These are phyloP conservation scores for Ceratocystis variospora DNA, from an alignment of 2,329 filamentous ascomycete species.

Conservation along the genomic window DNA sequence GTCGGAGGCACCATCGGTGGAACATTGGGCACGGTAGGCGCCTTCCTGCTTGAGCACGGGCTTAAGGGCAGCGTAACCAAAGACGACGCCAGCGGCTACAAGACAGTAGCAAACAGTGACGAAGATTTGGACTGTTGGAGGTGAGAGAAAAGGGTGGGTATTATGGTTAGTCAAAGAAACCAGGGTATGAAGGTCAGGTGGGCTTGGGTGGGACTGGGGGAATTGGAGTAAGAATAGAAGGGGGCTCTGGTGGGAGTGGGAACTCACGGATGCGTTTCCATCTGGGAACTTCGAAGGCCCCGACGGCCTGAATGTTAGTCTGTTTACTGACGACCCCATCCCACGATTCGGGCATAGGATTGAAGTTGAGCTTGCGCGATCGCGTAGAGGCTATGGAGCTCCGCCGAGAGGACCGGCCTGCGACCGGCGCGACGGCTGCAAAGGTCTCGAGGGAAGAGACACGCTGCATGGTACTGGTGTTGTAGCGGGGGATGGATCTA, in stretches of 20 bases:
- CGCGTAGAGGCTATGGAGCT: conserved; percentile 35
- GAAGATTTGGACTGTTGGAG: conserved; percentile 27
- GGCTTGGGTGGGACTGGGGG: background rate
- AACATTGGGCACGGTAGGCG: conserved; percentile 54
- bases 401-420: conserved; percentile 26
- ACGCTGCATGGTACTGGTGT: conserved; percentile 29
- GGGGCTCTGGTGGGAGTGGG: background rate
- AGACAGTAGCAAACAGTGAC: conserved; percentile 30
- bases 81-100: conserved; percentile 51
- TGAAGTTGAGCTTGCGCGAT: conserved; percentile 39
- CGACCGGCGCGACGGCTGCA: conserved; percentile 27
- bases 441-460: conserved; percentile 42
- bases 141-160: background rate
- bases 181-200: background rate
- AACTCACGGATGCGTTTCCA: conserved; percentile 41
- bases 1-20: conserved; percentile 21
- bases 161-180: background rate
- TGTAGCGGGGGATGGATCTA: background rate
- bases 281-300: conserved; percentile 40
- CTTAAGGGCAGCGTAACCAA: conserved; percentile 75
- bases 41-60: conserved; percentile 62
- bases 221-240: background rate
- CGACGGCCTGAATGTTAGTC: conserved; percentile 35
- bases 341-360: conserved; percentile 40
- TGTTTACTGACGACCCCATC: conserved; percentile 29